Base-by-base conservation (phyloP, 2,329 filamentous ascomycete species). In the Plectosphaerella plurivora region DNA sequence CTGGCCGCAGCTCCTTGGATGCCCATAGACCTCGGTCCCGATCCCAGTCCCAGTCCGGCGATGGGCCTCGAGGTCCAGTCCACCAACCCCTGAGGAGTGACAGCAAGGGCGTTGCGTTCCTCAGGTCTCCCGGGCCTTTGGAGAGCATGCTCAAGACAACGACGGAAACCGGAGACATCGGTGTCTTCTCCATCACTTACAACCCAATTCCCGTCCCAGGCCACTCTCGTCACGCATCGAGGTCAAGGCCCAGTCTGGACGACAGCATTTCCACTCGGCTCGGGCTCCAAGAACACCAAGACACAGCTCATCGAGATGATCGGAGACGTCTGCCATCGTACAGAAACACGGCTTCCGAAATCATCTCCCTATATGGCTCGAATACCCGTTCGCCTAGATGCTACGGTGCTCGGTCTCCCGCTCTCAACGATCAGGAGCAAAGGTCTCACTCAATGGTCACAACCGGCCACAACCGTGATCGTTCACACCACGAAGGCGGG, bases 131-230 rank as follows among this genome's bases (percentile, higher is more conserved):
- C 1, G 79, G 76, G 5, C 78, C 78, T 2, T 67, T 85, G n/a
- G 77, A 83, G 58, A 78, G 81, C 63, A 85, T 86, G 83, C 70
- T 86, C 53, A 86, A 81, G 67, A 86, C 78, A 4, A 84, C 80
- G 1, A 86, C 82, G 1, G 83, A 86, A 61, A 84, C 82, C 9
- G 82, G 83, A n/a, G 81, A 86, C 58, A 82, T 84, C 57, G 82
- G 81, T 5, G 67, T 79, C 48, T 85, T 84, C 63, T 82, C 78
- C 49, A 81, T 83, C 58, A 74, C 70, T 46, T 70, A 75, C 8
- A 52, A 6, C 35, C n/a, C 9, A 10, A 14, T 8, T 15, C 36
- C 37, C 20, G 47, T 49, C 16, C 68, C 15, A 64, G 63, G 10
- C 67, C 70, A 12, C 66, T 66, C 65, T 48, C 63, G 64, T 37